Evolutionary conservation across 164 flowering plant species (phyloP).

Genomic region (Nymphaea thermarum): DNA sequence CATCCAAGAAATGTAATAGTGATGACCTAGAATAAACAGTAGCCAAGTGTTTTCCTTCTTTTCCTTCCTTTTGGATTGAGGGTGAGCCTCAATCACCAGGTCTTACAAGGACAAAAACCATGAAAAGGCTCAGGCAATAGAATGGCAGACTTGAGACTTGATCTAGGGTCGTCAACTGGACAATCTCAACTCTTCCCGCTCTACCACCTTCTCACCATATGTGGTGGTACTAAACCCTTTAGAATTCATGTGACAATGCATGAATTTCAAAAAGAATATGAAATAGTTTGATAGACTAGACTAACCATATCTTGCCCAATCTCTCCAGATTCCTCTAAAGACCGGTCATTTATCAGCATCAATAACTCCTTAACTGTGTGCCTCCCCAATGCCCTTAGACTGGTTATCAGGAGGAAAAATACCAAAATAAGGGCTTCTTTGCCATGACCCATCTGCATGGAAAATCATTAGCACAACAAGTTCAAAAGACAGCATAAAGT

Average conservation of each 20-base stretch:
- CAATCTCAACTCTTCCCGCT: too few species aligned
- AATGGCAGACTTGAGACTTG: too few species aligned
- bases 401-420: not conserved
- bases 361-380: not conserved
- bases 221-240: too few species aligned
- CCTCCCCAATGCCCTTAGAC: not conserved
- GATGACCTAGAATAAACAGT: not conserved
- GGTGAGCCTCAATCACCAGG: too few species aligned
- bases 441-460: not conserved
- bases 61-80: too few species aligned
- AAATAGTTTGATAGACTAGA: not conserved
- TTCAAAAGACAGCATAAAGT: too few species aligned
- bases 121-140: too few species aligned
- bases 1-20: not conserved
- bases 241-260: too few species aligned
- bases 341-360: not conserved
- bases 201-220: too few species aligned
- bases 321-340: not conserved
- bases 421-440: not conserved
- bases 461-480: too few species aligned
- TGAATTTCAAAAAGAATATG: not conserved
- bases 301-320: not conserved
- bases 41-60: not conserved
- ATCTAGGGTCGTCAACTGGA: too few species aligned
- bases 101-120: too few species aligned